Base-by-base conservation (phyloP, 2,329 filamentous ascomycete species). In the Phyllosticta ampelicida region DNA sequence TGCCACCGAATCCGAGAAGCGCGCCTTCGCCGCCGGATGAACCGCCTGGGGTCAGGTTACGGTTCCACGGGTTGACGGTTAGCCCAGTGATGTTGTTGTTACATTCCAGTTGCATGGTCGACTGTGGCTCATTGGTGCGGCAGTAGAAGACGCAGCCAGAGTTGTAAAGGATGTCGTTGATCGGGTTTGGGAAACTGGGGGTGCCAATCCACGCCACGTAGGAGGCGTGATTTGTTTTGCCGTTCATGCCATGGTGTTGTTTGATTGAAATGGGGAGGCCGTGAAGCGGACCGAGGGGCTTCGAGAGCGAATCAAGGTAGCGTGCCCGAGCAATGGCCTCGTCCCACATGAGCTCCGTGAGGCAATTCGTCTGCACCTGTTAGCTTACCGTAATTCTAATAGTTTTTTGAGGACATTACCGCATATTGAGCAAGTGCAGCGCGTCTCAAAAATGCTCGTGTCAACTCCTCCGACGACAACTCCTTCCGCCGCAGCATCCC, bases 21-120 rank as follows among this genome's bases (percentile, higher is more conserved):
- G 80, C 79, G 1, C 80, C 80, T 65, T 83, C 80, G 55, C 81
- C 80, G 30, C 81, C 80, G 4, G 77, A 79, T 2, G 74, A 78
- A 1, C 80, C 81, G 5, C 80, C 81, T 11, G 71, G 63, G 0
- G 78, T 78, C 21, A 82, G 66, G 1, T 68, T 73, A 1, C 72
- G 72, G 64, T 83, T 82, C 64, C 73, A 75, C 0, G 80, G 79
- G 63, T 82, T 83, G 9, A 77, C 70, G 0, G 80, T 83, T 0
- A 70, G 68, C 1, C 78, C 78, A 60, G 77, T 78, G 49, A 80
- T 61, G 62, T 79, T 80, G 59, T 63, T 76, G 55, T 65, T 70
- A 0, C 76, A 79, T 62, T 81, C 78, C 10, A 79, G 65, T 58
- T 78, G 76, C 77, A 81, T 80, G 50, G 80, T 60, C 1, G 73